phyloP scores from a whole-genome alignment of 2,329 filamentous ascomycete species.

The Epichloe brachyelytri region DNA sequence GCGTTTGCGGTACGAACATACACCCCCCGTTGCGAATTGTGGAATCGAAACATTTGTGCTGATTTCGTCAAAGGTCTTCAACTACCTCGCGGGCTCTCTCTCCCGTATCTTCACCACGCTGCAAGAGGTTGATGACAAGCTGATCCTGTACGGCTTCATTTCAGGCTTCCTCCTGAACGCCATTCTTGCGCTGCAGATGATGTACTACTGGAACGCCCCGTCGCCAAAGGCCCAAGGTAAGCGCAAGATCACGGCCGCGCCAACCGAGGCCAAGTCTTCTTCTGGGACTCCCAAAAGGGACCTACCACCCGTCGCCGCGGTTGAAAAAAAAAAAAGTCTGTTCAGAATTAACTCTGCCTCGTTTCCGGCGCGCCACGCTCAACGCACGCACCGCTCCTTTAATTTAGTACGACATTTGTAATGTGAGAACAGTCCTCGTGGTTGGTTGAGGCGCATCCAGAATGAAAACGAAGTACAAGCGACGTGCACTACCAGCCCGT shows the following conservation, averaged over 20 bases:
- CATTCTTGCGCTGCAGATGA: constrained; percentile 77
- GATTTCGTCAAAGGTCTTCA: constrained; percentile 64
- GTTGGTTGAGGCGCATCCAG: no score
- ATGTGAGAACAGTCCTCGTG: no score
- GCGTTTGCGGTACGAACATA: constrained; percentile 70
- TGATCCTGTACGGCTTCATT: constrained; percentile 90
- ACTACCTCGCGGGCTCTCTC: constrained; percentile 86
- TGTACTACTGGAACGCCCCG: constrained; percentile 86
- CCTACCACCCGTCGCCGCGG: constrained; percentile 32
- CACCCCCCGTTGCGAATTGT: not conserved
- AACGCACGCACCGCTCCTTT: not conserved
- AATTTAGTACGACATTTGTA: not conserved
- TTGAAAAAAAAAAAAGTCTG: constrained; percentile 9
- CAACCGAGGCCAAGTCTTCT: constrained; percentile 16
- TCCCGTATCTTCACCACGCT: constrained; percentile 95
- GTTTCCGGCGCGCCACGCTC: not conserved
- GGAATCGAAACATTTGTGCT: not conserved
- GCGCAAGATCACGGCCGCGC: constrained; percentile 19
- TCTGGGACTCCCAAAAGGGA: constrained; percentile 25
- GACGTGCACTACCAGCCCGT: no score
- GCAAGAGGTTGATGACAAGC: constrained; percentile 91
- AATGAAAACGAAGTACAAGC: no score
- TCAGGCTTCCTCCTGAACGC: constrained; percentile 84
- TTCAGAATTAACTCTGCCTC: not conserved
- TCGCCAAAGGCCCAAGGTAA: constrained; percentile 33